A percentile compares a stretch with the other conserved stretches of the same genome.
Evolutionary conservation across 768 basidiomycete species (phyloP).

Genomic region (Solioccasus polychromus): DNA sequence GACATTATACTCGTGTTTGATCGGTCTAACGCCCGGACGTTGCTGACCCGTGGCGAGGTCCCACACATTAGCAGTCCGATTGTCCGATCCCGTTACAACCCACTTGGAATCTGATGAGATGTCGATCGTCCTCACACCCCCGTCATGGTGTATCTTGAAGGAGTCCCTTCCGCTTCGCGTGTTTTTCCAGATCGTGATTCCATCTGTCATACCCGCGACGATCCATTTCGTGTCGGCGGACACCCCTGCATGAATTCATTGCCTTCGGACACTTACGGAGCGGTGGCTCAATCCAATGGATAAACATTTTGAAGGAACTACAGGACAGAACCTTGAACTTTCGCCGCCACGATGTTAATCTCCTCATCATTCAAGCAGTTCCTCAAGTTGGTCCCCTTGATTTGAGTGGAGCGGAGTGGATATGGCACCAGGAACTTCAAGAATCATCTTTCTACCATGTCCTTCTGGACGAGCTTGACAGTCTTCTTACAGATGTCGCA

Average conservation of each 20-base stretch:
- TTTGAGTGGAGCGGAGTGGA: not conserved
- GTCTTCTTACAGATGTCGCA: slow-evolving; percentile 18
- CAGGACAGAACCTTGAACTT: not conserved
- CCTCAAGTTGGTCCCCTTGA: not conserved
- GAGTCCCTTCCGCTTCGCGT: not conserved
- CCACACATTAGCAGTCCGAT: slow-evolving; percentile 11
- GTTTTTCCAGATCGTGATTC: slow-evolving; percentile 13
- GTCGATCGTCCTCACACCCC: slow-evolving; percentile 14
- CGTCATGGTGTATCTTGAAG: not conserved
- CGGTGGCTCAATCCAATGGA: not conserved
- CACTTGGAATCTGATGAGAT: slow-evolving; percentile 18
- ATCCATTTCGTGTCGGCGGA: slow-evolving; percentile 9
- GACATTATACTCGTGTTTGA: slow-evolving; percentile 18
- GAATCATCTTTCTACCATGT: slow-evolving; percentile 28
- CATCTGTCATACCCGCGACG: slow-evolving; percentile 6
- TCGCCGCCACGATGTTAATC: not conserved
- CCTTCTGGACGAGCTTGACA: not conserved
- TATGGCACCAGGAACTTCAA: slow-evolving; percentile 34
- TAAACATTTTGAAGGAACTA: not conserved
- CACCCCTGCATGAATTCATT: not conserved
- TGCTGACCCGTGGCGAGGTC: slow-evolving; percentile 13
- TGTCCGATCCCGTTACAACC: slow-evolving; percentile 17
- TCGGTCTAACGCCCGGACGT: not conserved
- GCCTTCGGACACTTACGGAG: not conserved
- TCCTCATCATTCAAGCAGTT: not conserved